phyloP scores from a whole-genome alignment of 2,329 filamentous ascomycete genomes.

The Albophoma yamanashiensis region DNA sequence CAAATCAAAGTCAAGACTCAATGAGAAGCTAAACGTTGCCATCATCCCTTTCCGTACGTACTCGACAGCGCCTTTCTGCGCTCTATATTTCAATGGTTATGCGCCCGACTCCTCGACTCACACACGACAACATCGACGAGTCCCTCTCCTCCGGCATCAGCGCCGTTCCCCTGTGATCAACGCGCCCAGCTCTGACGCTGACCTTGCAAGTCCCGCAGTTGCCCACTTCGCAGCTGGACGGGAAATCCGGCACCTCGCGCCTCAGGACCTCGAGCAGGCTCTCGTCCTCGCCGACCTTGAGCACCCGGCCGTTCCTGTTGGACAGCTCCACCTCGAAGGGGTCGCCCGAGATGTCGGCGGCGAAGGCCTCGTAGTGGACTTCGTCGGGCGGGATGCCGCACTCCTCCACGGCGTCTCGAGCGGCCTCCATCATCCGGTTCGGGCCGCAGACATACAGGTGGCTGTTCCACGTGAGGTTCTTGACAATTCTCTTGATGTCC shows the following conservation, averaged over 20 bases:
- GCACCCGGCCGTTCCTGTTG: slow-evolving; percentile 23
- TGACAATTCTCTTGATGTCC: slow-evolving; percentile 40
- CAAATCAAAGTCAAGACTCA: no score
- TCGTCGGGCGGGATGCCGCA: slow-evolving; percentile 35
- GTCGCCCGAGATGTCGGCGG: slow-evolving; percentile 41
- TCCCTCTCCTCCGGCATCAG: slow-evolving; percentile 33
- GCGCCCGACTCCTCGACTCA: slow-evolving; percentile 38
- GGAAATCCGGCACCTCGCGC: slow-evolving; percentile 28
- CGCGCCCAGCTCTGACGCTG: slow-evolving; percentile 26
- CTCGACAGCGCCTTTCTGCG: no score
- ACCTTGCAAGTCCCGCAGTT: slow-evolving; percentile 44
- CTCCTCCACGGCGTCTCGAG: slow-evolving; percentile 26
- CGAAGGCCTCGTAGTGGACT: slow-evolving; percentile 52
- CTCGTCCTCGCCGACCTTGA: slow-evolving; percentile 38
- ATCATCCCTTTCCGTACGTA: no score
- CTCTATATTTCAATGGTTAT: slow-evolving; percentile 35
- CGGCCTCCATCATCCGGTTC: slow-evolving; percentile 42
- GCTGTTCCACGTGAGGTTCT: slow-evolving; percentile 37
- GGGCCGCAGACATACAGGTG: slow-evolving; percentile 54
- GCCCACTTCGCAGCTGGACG: slow-evolving; percentile 41
- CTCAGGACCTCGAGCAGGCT: slow-evolving; percentile 38
- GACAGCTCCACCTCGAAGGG: slow-evolving; percentile 47
- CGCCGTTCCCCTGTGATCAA: slow-evolving; percentile 39
- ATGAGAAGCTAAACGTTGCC: no score
- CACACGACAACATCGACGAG: slow-evolving; percentile 36